These are phyloP conservation scores for Eimeria acervulina DNA, from an alignment of 169 alveolate species.

Conservation along the genomic window DNA sequence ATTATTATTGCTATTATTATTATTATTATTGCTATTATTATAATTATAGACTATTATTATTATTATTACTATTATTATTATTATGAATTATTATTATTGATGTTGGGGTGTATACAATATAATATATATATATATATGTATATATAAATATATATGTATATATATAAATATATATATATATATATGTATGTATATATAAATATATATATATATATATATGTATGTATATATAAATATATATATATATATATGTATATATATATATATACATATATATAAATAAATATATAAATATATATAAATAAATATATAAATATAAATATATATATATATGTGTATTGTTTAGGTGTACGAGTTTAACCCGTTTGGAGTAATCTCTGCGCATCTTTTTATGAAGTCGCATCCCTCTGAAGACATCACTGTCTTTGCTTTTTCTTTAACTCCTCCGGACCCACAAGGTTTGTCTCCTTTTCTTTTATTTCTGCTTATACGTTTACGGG, in stretches of 20 bases:
- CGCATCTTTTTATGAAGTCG: conserved; percentile 74
- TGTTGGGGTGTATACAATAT: neutral
- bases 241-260: too few species aligned
- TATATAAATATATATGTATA: neutral
- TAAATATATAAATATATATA: neutral
- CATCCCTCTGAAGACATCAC: conserved; percentile 53
- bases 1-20: too few species aligned
- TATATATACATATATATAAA: neutral
- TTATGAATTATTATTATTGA: neutral
- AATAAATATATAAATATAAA: neutral
- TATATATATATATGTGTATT: neutral
- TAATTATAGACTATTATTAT: neutral
- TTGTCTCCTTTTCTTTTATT: neutral
- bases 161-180: too few species aligned
- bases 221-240: too few species aligned
- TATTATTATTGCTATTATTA: too few species aligned
- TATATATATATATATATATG: too few species aligned
- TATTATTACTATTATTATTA: neutral
- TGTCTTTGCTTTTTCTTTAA: conserved; percentile 51
- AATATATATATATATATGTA: neutral
- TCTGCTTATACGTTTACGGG: neutral
- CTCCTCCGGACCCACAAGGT: conserved; percentile 33
- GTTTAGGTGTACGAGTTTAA: conserved; percentile 47
- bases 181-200: too few species aligned
- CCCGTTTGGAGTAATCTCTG: conserved; percentile 76